Percentiles rank a stretch among this genome's conserved stretches.
Conservation (phyloP, 257 asterid genomes). For the Lycium ferocissimum region DNA sequence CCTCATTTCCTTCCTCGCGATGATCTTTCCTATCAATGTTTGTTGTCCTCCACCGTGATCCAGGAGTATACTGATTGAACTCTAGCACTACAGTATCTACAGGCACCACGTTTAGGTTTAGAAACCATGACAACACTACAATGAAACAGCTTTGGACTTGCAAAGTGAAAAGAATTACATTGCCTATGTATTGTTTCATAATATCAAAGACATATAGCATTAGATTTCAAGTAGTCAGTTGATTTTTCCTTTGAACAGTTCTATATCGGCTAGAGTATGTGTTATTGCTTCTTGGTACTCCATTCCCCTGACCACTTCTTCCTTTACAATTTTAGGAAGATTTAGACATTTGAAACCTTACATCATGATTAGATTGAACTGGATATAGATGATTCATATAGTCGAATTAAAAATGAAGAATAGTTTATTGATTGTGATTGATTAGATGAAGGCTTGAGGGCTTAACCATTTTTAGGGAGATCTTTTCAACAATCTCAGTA, state of each 20-base stretch:
- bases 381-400: neutral
- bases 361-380: neutral
- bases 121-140: slow-evolving; percentile 11
- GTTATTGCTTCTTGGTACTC: neutral
- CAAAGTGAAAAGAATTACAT: neutral
- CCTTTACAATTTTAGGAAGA: neutral
- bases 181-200: neutral
- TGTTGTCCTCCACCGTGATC: slow-evolving; percentile 82
- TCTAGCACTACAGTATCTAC: slow-evolving; percentile 71
- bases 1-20: slow-evolving; percentile 77
- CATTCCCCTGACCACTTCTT: neutral
- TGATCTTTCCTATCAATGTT: slow-evolving; percentile 66
- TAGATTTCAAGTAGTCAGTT: slow-evolving; percentile 21
- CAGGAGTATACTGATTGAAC: slow-evolving; percentile 81
- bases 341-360: neutral
- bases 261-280: neutral
- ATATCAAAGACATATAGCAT: neutral
- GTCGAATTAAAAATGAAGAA: neutral
- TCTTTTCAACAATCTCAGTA: neutral
- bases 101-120: slow-evolving; percentile 13
- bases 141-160: neutral
- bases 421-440: neutral
- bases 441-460: slow-evolving; percentile 1
- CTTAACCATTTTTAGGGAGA: slow-evolving; percentile 4
- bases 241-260: slow-evolving; percentile 8